These are phyloP conservation scores for Cadophora malorum DNA, from an alignment of 2,329 filamentous ascomycete species.

Conservation along the genomic window DNA sequence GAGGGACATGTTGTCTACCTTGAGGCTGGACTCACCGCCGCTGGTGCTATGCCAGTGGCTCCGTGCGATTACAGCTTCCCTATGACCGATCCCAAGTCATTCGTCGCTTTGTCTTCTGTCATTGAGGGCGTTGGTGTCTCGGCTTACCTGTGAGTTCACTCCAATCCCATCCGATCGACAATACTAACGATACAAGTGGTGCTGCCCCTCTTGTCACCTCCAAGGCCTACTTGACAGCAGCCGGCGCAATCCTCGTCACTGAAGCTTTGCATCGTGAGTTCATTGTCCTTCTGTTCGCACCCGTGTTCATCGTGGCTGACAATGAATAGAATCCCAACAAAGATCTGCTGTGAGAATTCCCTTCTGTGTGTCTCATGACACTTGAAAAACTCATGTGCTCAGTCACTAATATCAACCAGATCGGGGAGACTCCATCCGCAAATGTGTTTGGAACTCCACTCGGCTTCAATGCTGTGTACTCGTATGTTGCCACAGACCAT, in stretches of 20 bases:
- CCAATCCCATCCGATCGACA: not conserved
- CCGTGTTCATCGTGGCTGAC: not conserved
- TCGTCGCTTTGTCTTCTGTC: constrained; percentile 59
- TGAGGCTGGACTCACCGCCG: constrained; percentile 49
- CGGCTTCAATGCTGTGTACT: constrained; percentile 62
- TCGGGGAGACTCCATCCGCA: constrained; percentile 59
- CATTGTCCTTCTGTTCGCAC: too few species aligned
- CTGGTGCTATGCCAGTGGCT: constrained; percentile 59
- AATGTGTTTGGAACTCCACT: constrained; percentile 67
- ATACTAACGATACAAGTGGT: constrained; percentile 45
- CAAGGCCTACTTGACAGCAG: constrained; percentile 64
- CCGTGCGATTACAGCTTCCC: constrained; percentile 64
- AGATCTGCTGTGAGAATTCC: constrained; percentile 49
- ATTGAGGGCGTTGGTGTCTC: constrained; percentile 65
- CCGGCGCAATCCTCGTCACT: constrained; percentile 68
- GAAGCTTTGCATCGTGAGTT: constrained; percentile 64
- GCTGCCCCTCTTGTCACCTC: constrained; percentile 64
- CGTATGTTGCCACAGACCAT: not conserved
- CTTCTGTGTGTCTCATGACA: not conserved
- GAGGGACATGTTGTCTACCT: constrained; percentile 64
- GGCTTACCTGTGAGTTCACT: constrained; percentile 56
- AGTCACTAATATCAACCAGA: constrained; percentile 18
- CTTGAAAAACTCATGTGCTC: not conserved
- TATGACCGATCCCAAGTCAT: constrained; percentile 53
- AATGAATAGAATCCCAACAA: constrained; percentile 55